phyloP scores from a whole-genome alignment of 129 eudicot species.

The Saussurea involucrata region DNA sequence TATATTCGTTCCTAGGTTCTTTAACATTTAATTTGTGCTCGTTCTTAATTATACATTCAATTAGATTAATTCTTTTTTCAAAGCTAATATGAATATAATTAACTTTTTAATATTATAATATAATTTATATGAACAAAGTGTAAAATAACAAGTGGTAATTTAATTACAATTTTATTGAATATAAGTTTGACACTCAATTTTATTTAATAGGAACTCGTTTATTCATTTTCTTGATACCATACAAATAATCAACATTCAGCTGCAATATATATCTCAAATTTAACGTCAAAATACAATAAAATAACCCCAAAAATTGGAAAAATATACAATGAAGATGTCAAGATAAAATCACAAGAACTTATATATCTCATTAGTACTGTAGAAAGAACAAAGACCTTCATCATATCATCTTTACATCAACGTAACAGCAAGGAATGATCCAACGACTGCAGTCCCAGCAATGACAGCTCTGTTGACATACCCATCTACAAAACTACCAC shows the following conservation, averaged over 20 bases:
- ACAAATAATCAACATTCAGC: background rate
- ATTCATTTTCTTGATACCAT: background rate
- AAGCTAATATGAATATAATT: no score
- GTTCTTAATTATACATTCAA: no score
- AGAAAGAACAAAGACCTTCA: background rate
- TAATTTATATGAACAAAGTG: no score
- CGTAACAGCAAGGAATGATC: constrained; percentile 38
- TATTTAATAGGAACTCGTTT: background rate
- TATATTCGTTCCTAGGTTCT: no score
- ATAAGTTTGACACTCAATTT: background rate
- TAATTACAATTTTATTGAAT: no score
- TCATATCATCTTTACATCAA: constrained; percentile 34
- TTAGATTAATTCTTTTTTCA: no score
- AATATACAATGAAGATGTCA: background rate
- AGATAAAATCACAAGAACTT: background rate
- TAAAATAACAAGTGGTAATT: no score
- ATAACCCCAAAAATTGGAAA: background rate
- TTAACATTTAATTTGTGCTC: no score
- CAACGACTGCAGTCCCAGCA: constrained; percentile 45
- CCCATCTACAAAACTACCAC: constrained; percentile 31
- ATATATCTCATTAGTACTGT: background rate
- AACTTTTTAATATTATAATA: no score
- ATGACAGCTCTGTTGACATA: constrained; percentile 34
- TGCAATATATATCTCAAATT: background rate
- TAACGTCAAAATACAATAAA: background rate